These are phyloP conservation scores for Cladorrhinum sp. DNA, from an alignment of 2,329 filamentous ascomycete species.

Conservation along the genomic window DNA sequence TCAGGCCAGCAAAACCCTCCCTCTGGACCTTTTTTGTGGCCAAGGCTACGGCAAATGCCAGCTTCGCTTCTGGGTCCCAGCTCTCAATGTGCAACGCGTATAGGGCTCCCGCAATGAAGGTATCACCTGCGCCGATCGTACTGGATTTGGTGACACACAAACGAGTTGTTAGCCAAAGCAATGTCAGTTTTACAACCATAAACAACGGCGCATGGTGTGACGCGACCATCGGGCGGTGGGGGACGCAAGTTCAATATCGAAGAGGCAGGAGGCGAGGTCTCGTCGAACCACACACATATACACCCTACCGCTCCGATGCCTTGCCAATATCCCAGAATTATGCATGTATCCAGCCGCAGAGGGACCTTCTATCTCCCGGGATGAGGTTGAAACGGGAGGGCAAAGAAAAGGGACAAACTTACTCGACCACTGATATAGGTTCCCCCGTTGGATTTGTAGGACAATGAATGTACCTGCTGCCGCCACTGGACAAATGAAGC, in stretches of 20 bases:
- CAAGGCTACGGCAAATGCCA: constrained; percentile 62
- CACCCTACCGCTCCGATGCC: not conserved
- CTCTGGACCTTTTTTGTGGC: constrained; percentile 66
- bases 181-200: too few relatives aligned
- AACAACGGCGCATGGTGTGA: not conserved
- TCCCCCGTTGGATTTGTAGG: constrained; percentile 39
- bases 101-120: constrained; percentile 70
- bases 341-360: constrained; percentile 1
- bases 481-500: constrained; percentile 37
- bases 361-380: not conserved
- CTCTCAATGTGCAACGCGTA: constrained; percentile 52
- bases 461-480: constrained; percentile 37
- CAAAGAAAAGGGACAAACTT: constrained; percentile 35
- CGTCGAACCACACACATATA: not conserved
- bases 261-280: not conserved
- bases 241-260: constrained; percentile 11
- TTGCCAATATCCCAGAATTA: not conserved
- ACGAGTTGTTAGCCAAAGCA: constrained; percentile 16
- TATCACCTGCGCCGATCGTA: constrained; percentile 71
- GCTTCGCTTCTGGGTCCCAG: constrained; percentile 44
- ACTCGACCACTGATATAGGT: constrained; percentile 56
- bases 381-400: not conserved
- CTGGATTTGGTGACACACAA: constrained; percentile 39
- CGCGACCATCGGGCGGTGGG: not conserved
- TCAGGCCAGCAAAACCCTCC: constrained; percentile 61